Evolutionary conservation across 768 basidiomycete genomes (phyloP).

Genomic region (Porphyrellus cyaneotinctus): DNA sequence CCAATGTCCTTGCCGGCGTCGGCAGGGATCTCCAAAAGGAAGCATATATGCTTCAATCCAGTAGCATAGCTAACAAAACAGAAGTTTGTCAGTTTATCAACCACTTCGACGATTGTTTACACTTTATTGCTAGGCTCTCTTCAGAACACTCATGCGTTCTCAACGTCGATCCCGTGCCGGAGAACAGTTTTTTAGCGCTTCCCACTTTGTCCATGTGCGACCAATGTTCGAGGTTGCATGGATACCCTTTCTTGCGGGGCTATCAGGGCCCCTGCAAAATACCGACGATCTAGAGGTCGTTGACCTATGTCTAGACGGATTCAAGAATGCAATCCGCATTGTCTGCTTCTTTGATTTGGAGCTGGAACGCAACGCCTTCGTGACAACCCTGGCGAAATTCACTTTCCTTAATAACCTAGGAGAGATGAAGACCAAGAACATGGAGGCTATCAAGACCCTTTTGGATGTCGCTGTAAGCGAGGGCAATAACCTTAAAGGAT

Average conservation of each 20-base stretch:
- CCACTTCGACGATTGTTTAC: background rate
- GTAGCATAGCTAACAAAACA: slow-evolving; percentile 94
- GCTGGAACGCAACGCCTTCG: slow-evolving; percentile 96
- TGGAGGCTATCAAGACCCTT: slow-evolving; percentile 96
- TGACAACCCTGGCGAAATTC: slow-evolving; percentile 93
- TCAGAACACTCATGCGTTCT: slow-evolving; percentile 87
- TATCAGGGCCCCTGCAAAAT: slow-evolving; percentile 92
- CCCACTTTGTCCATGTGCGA: slow-evolving; percentile 91
- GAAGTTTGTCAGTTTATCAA: slow-evolving; percentile 52
- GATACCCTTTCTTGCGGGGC: slow-evolving; percentile 95
- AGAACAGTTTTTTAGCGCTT: slow-evolving; percentile 95
- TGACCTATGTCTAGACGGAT: slow-evolving; percentile 89
- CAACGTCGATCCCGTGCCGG: slow-evolving; percentile 77
- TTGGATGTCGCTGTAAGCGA: slow-evolving; percentile 95
- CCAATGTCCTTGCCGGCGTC: slow-evolving; percentile 79
- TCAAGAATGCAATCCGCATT: slow-evolving; percentile 94
- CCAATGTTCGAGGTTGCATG: slow-evolving; percentile 99
- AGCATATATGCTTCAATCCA: slow-evolving; percentile 92
- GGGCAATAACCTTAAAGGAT: slow-evolving; percentile 92
- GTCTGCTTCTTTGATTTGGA: slow-evolving; percentile 97
- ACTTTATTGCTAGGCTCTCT: slow-evolving; percentile 61
- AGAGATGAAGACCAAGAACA: slow-evolving; percentile 99
- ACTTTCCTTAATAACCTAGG: slow-evolving; percentile 97
- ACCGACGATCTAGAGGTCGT: slow-evolving; percentile 93
- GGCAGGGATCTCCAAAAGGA: slow-evolving; percentile 95